Conservation (phyloP, 2,329 filamentous ascomycete species). For the Colletotrichum ledebouriae region DNA sequence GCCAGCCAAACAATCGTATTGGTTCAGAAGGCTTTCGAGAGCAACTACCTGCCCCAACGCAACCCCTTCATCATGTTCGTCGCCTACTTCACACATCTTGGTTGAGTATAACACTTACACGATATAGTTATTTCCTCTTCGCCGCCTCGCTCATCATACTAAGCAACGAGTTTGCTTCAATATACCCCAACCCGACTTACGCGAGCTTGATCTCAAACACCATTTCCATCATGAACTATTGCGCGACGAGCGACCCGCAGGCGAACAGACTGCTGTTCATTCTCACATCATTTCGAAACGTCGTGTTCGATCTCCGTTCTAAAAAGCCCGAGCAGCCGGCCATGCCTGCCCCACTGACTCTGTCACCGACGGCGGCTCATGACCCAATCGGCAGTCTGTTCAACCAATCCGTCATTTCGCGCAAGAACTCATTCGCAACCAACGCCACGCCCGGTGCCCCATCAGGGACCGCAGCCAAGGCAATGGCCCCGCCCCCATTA, state of each 20-base stretch:
- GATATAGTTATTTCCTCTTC: slow-evolving; percentile 67
- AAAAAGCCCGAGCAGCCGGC: slow-evolving; percentile 43
- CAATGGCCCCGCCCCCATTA: slow-evolving; percentile 36
- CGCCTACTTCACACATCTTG: too few relatives aligned
- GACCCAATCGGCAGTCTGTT: slow-evolving; percentile 51
- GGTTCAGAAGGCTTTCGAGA: slow-evolving; percentile 59
- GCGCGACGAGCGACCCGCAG: slow-evolving; percentile 62
- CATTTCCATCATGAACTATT: slow-evolving; percentile 64
- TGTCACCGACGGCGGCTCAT: slow-evolving; percentile 40
- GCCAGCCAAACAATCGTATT: slow-evolving; percentile 64
- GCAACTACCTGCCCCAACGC: slow-evolving; percentile 61
- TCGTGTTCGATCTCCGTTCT: slow-evolving; percentile 48
- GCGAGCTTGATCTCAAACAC: slow-evolving; percentile 56
- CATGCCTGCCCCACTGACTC: slow-evolving; percentile 43
- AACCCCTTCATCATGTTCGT: slow-evolving; percentile 71
- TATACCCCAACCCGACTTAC: slow-evolving; percentile 61
- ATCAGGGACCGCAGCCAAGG: slow-evolving; percentile 5
- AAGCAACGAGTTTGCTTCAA: slow-evolving; percentile 67
- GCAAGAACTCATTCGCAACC: slow-evolving; percentile 38
- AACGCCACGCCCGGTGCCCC: neutral
- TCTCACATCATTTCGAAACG: slow-evolving; percentile 61
- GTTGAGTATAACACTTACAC: too few relatives aligned
- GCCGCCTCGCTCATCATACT: slow-evolving; percentile 66
- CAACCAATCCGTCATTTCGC: slow-evolving; percentile 29
- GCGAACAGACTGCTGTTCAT: slow-evolving; percentile 65